phyloP scores from a whole-genome alignment of 306 rosid genomes.

The Prinsepia uniflora region DNA sequence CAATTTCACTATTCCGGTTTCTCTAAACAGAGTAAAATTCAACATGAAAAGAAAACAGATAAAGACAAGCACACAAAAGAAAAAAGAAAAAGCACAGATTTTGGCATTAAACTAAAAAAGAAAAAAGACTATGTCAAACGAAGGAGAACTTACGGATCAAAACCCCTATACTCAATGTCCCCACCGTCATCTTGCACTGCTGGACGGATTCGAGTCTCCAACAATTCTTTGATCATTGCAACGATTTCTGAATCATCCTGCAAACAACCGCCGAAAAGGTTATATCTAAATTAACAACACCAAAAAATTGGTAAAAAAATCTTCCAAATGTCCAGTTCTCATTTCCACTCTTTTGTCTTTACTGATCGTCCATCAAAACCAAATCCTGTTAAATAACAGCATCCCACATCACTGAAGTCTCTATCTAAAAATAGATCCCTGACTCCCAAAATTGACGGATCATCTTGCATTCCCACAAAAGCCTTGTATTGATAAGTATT shows the following conservation, averaged over 20 bases:
- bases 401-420: background rate
- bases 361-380: background rate
- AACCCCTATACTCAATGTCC: slow-evolving; percentile 79
- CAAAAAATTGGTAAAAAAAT: background rate
- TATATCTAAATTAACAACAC: slow-evolving; percentile 4
- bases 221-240: slow-evolving; percentile 93
- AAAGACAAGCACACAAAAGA: background rate
- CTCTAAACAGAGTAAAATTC: slow-evolving; percentile 40
- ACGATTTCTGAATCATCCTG: slow-evolving; percentile 96
- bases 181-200: slow-evolving; percentile 99
- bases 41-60: background rate
- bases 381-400: background rate
- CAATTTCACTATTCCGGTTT: slow-evolving; percentile 78
- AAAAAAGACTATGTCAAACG: background rate
- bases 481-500: background rate
- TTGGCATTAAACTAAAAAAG: background rate
- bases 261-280: slow-evolving; percentile 5
- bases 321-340: background rate
- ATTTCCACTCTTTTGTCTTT: background rate
- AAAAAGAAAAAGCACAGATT: background rate
- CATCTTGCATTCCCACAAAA: background rate
- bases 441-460: background rate
- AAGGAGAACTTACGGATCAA: slow-evolving; percentile 53
- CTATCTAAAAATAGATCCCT: background rate
- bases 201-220: slow-evolving; percentile 94